Base-by-base conservation (phyloP, 164 flowering plant genomes). In the Umbellularia californica region DNA sequence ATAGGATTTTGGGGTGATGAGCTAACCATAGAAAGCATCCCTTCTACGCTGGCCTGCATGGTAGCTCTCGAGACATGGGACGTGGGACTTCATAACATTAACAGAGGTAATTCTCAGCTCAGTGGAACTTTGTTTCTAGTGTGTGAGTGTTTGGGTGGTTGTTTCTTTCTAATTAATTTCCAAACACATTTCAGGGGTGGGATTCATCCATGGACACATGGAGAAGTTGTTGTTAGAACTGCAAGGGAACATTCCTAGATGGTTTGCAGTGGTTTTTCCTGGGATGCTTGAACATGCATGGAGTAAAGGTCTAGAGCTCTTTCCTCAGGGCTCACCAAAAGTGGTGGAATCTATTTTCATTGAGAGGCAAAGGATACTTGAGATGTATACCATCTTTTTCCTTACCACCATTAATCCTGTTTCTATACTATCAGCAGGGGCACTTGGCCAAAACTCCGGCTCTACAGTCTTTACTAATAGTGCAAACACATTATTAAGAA, bases 21-120 rank as follows among this genome's bases (percentile, higher is more conserved):
- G 1, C 85, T 83, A 50, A 71, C 82, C 63, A 76, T 84, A 14
- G 83, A 84, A 55, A 68, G 77, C 66, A 81, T 85, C 17, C 76
- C 81, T 28, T 69, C 88, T 23, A 82, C 87, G 50, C 79, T 87
- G 41, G 82, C 85, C 68, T 87, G 88, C 76, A 67, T 84, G n/a
- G 50, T 84, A 74, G 85, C 84, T 3, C 87, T 87, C 70, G 67
- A 66, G 22, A 80, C 2, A 27, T 85, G 88, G 90, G 73, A 81
- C 10, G 76, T 70, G 17, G 87, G 84, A 2, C 12, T 12, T 5
- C 1, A 52, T 1, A 33, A 55, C 3, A 65, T 84, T 15, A 22
- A 76, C 2, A 77, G 70, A 77, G 90, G 90, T 30, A 30, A 30
- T 87, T 81, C 28, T 64, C 67, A 33, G 15, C 25, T 58, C 60